phyloP scores from a whole-genome alignment of 805 yeast genomes.

The Grigorovia yakushimaensis region DNA sequence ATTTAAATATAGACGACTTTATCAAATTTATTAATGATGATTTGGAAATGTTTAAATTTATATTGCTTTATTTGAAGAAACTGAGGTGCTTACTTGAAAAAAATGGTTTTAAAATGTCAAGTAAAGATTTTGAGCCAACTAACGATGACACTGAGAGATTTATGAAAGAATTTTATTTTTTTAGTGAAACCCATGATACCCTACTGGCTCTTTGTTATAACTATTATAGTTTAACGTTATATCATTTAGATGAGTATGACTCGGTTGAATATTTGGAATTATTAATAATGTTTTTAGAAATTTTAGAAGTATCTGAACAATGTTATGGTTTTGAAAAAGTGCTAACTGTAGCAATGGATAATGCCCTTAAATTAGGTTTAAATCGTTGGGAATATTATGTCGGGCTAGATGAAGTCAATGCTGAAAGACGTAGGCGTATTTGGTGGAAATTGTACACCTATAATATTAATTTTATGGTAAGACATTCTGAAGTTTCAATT shows the following conservation, averaged over 20 bases:
- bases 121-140: not conserved
- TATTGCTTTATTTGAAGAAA: slow-evolving; percentile 5
- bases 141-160: slow-evolving; percentile 1
- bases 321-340: slow-evolving; percentile 19
- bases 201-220: slow-evolving; percentile 17
- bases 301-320: slow-evolving; percentile 22
- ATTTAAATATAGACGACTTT: slow-evolving; percentile 6
- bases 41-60: slow-evolving; percentile 14
- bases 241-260: slow-evolving; percentile 12
- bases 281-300: slow-evolving; percentile 19
- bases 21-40: slow-evolving; percentile 9
- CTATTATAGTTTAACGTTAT: slow-evolving; percentile 19
- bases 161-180: slow-evolving; percentile 8
- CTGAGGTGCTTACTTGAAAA: slow-evolving; percentile 12
- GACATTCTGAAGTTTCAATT: slow-evolving; percentile 15
- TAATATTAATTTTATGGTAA: slow-evolving; percentile 13
- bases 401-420: slow-evolving; percentile 20
- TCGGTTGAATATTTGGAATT: slow-evolving; percentile 19
- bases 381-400: slow-evolving; percentile 28
- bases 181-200: slow-evolving; percentile 15
- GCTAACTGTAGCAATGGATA: slow-evolving; percentile 15
- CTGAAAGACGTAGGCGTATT: slow-evolving; percentile 20
- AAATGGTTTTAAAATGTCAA: slow-evolving; percentile 6
- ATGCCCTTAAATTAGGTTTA: slow-evolving; percentile 20
- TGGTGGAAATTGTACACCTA: slow-evolving; percentile 26